These are phyloP conservation scores for Setaria italica DNA, from an alignment of 202 grass and related monocot genomes.

Conservation along the genomic window DNA sequence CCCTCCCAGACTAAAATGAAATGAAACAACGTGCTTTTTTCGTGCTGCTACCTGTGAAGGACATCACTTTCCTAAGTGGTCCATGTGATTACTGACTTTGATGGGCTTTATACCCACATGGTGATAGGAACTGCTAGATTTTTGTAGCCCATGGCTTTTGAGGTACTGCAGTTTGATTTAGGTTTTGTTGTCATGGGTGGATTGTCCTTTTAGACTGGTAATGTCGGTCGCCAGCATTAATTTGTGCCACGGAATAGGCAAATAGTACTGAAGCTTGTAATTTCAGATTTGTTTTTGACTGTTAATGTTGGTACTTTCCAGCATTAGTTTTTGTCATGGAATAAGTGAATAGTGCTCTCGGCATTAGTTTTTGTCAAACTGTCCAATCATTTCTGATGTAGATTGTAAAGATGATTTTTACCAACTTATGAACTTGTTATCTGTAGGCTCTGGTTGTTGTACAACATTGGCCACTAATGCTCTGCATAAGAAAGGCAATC, in stretches of 20 bases:
- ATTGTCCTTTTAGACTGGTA: background rate
- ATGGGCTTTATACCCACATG: background rate
- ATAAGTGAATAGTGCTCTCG: background rate
- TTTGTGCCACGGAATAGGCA: background rate
- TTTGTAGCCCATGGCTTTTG: background rate
- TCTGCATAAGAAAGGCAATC: background rate
- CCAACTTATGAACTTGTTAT: background rate
- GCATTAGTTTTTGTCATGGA: conserved; percentile 12
- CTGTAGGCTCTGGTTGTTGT: background rate
- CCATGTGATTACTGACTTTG: conserved; percentile 33
- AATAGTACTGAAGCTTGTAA: background rate
- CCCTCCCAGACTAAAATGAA: background rate
- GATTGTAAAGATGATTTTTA: background rate
- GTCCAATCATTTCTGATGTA: background rate
- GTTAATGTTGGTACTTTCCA: background rate
- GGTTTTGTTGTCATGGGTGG: background rate
- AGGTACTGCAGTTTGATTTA: background rate
- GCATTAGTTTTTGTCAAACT: too few relatives aligned
- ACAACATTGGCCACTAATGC: background rate
- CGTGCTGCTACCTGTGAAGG: background rate
- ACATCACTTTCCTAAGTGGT: conserved; percentile 7
- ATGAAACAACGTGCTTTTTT: conserved; percentile 10
- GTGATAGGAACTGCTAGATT: conserved; percentile 20
- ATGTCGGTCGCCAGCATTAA: conserved; percentile 1
- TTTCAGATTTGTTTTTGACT: background rate